phyloP scores from a whole-genome alignment of 352 stramenopile genomes.

The Pythium utonaiense region DNA sequence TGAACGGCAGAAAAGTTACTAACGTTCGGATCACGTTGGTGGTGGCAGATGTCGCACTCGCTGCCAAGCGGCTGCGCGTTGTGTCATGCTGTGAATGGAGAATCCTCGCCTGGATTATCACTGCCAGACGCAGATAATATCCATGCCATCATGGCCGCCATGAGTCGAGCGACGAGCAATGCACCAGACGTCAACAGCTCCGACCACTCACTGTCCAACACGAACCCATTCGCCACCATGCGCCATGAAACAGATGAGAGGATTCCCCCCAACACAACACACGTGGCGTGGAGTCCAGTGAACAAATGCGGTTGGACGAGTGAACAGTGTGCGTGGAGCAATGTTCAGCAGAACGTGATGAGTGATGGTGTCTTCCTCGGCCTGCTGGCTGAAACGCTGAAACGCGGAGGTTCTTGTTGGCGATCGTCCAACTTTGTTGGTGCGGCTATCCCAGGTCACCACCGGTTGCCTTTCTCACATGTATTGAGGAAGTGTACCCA shows the following conservation, averaged over 20 bases:
- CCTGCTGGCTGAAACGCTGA: too few relatives aligned
- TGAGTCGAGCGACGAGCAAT: too few relatives aligned
- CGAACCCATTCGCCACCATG: conserved; percentile 1
- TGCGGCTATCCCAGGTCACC: neutral
- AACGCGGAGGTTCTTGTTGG: neutral
- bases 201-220: neutral
- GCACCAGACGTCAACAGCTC: too few relatives aligned
- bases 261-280: neutral
- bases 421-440: neutral
- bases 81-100: neutral
- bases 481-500: neutral
- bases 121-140: too few relatives aligned
- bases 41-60: neutral
- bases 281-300: too few relatives aligned
- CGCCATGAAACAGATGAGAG: conserved; percentile 8
- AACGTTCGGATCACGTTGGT: neutral
- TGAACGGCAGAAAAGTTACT: neutral
- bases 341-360: too few relatives aligned
- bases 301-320: too few relatives aligned
- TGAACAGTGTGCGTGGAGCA: too few relatives aligned
- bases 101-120: too few relatives aligned
- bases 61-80: neutral
- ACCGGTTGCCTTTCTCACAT: conserved; percentile 1
- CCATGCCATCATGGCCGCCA: too few relatives aligned
- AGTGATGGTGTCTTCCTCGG: too few relatives aligned